Conservation (phyloP, 2,329 filamentous ascomycete species). For the Teratosphaeria destructans region DNA sequence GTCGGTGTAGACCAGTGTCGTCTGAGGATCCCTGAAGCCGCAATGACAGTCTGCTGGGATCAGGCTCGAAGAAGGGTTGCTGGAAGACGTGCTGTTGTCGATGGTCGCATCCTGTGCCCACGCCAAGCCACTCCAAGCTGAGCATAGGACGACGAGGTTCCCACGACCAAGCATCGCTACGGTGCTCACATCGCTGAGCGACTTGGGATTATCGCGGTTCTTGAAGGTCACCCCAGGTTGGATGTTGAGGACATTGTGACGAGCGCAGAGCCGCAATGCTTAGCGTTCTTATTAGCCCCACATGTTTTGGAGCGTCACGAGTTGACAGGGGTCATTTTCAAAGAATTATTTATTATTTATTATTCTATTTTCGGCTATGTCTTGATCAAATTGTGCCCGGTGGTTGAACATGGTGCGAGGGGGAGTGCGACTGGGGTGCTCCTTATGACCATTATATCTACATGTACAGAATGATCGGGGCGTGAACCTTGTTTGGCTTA, state of each 20-base stretch:
- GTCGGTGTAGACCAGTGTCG: constrained; percentile 35
- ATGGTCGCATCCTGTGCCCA: not conserved
- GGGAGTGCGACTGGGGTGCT: not conserved
- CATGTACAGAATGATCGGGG: not conserved
- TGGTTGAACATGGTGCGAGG: not conserved
- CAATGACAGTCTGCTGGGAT: constrained; percentile 31
- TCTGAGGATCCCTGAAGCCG: constrained; percentile 34
- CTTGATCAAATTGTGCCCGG: not conserved
- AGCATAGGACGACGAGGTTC: not conserved
- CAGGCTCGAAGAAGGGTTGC: not conserved
- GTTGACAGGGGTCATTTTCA: not conserved
- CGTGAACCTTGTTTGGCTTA: not conserved
- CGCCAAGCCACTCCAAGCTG: not conserved
- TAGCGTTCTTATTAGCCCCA: not conserved
- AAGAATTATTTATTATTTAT: too few relatives aligned
- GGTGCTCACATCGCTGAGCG: not conserved
- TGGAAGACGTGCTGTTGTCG: not conserved
- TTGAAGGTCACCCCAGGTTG: not conserved
- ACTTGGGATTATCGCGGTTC: not conserved
- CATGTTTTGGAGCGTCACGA: not conserved
- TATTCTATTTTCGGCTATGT: not conserved
- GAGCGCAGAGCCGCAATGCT: not conserved
- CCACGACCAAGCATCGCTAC: not conserved
- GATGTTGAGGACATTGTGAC: not conserved
- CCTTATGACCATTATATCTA: not conserved